Conservation (phyloP, 345 rosid genomes). For the Pistacia integerrima region DNA sequence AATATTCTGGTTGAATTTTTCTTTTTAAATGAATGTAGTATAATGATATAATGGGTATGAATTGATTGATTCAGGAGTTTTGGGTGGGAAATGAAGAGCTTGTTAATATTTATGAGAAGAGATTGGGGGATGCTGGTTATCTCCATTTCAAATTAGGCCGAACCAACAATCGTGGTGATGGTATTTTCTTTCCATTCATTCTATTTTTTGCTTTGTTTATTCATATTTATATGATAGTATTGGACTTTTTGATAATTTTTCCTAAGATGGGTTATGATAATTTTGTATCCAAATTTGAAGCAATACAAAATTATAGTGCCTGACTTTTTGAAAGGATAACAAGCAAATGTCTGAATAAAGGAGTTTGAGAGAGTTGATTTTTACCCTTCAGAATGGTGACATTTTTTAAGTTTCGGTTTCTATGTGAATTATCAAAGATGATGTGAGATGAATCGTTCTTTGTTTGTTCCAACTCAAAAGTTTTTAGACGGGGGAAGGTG, state of each 20-base stretch:
- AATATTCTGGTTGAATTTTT: not conserved
- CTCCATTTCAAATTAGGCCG: slow-evolving; percentile 73
- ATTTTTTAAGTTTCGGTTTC: not conserved
- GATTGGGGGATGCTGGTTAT: slow-evolving; percentile 88
- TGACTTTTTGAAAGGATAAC: not conserved
- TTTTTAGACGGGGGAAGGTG: not conserved
- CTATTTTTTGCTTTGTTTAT: not conserved
- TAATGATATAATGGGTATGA: no score
- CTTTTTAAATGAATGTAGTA: no score
- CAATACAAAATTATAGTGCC: not conserved
- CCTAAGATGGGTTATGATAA: not conserved
- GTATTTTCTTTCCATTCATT: slow-evolving; percentile 30
- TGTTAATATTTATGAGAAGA: slow-evolving; percentile 78
- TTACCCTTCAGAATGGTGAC: not conserved
- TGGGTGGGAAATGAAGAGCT: slow-evolving; percentile 94
- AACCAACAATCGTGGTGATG: slow-evolving; percentile 96
- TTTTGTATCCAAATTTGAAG: not conserved
- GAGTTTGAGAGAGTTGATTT: no score
- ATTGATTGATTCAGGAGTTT: slow-evolving; percentile 58
- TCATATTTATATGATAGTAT: no score
- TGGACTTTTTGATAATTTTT: no score
- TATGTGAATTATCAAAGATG: not conserved
- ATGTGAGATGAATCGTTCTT: not conserved
- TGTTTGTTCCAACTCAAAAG: no score
- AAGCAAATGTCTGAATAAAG: not conserved